Conservation (phyloP, 352 stramenopile species). For the Phytophthora tubulina region DNA sequence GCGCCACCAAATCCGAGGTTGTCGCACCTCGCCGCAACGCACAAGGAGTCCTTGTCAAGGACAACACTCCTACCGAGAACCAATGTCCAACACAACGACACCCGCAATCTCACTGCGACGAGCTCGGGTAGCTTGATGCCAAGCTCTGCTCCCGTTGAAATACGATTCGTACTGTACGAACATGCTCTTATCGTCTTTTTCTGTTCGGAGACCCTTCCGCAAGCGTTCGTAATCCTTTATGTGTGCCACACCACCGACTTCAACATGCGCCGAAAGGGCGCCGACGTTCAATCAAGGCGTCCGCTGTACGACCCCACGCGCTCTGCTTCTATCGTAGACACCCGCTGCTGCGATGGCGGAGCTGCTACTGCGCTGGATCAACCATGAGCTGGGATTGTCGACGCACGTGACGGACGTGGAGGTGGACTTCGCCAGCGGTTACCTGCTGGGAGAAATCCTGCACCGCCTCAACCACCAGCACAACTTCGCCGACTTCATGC, state of each 20-base stretch:
- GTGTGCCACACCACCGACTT: slow-evolving; percentile 21
- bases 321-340: neutral
- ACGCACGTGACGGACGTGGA: slow-evolving; percentile 71
- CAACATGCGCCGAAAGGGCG: slow-evolving; percentile 14
- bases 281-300: neutral
- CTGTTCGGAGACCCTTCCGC: too few relatives aligned
- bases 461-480: slow-evolving; percentile 90
- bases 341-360: slow-evolving; percentile 61
- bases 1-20: neutral
- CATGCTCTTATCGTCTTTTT: neutral
- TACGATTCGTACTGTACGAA: neutral
- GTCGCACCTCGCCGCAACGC: too few relatives aligned
- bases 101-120: neutral
- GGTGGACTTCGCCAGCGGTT: slow-evolving; percentile 85
- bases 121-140: neutral
- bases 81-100: slow-evolving; percentile 12
- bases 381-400: slow-evolving; percentile 84
- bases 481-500: slow-evolving; percentile 87
- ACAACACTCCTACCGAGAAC: neutral
- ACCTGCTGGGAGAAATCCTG: slow-evolving; percentile 87
- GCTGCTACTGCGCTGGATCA: slow-evolving; percentile 84
- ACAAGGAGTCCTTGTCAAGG: neutral
- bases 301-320: neutral
- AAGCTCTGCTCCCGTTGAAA: neutral
- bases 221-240: neutral